A percentile compares a stretch with the other conserved stretches of the same genome.
phyloP scores from a whole-genome alignment of 495 filamentous ascomycete genomes.

The Aspergillus diversus region DNA sequence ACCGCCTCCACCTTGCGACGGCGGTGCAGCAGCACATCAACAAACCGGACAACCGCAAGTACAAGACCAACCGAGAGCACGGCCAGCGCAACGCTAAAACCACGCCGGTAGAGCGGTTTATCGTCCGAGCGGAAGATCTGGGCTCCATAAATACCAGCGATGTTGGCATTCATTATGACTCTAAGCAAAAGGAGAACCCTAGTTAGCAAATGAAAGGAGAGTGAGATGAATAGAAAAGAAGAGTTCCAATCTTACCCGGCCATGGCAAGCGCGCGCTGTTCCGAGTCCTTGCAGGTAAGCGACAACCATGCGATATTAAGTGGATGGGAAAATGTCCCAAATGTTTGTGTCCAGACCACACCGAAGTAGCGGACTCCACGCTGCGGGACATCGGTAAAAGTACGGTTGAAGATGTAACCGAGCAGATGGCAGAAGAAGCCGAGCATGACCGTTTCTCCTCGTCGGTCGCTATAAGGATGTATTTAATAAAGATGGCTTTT shows the following conservation, averaged over 20 bases:
- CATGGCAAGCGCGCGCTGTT: conserved; percentile 22
- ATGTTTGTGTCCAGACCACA: conserved; percentile 17
- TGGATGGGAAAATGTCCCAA: conserved; percentile 19
- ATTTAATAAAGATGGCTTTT: too few species aligned
- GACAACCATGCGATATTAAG: conserved; percentile 23
- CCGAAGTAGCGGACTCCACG: conserved; percentile 21
- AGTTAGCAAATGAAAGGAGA: conserved; percentile 1
- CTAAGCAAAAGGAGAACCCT: neutral
- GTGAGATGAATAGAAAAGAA: neutral
- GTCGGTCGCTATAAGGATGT: conserved; percentile 12
- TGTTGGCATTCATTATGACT: conserved; percentile 24
- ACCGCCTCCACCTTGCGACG: conserved; percentile 9
- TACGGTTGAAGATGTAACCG: conserved; percentile 22
- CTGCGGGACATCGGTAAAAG: conserved; percentile 12
- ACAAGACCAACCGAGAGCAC: conserved; percentile 18
- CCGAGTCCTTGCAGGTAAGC: conserved; percentile 17
- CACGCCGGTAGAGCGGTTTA: conserved; percentile 21
- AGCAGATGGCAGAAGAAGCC: conserved; percentile 21
- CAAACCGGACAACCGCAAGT: conserved; percentile 11
- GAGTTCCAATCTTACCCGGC: conserved; percentile 15
- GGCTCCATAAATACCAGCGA: conserved; percentile 22
- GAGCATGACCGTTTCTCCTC: conserved; percentile 18
- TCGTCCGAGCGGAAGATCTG: conserved; percentile 25
- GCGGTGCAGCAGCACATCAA: conserved; percentile 13
- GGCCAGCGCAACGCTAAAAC: conserved; percentile 13